These are phyloP conservation scores for Clonostachys solani DNA, from an alignment of 2,329 filamentous ascomycete species.

Conservation along the genomic window DNA sequence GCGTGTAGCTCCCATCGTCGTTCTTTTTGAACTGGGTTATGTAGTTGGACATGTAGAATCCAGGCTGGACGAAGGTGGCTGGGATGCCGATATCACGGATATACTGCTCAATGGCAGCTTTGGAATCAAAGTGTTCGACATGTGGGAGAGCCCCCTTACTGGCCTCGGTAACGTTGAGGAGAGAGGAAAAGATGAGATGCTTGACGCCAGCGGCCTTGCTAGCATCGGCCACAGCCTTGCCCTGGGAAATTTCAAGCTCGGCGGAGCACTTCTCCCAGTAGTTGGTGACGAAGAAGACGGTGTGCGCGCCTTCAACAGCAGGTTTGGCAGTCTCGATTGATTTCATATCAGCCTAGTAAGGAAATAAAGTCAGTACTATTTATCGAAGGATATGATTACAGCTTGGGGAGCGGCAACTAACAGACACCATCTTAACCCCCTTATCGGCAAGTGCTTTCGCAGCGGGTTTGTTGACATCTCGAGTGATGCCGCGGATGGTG, in stretches of 20 bases:
- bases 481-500: constrained; percentile 40
- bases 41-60: constrained; percentile 50
- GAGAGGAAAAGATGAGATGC: constrained; percentile 41
- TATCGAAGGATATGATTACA: neutral
- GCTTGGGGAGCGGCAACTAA: constrained; percentile 7
- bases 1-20: constrained; percentile 18
- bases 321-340: constrained; percentile 23
- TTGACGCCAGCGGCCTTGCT: constrained; percentile 35
- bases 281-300: constrained; percentile 35
- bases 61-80: constrained; percentile 46
- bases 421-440: constrained; percentile 36
- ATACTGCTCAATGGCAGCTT: constrained; percentile 52
- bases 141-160: constrained; percentile 27
- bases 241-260: constrained; percentile 32
- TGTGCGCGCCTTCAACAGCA: constrained; percentile 33
- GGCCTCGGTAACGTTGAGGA: constrained; percentile 29
- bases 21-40: constrained; percentile 17
- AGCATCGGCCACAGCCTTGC: constrained; percentile 40
- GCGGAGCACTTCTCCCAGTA: constrained; percentile 26
- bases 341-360: constrained; percentile 32
- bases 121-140: constrained; percentile 50
- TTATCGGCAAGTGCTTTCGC: constrained; percentile 28
- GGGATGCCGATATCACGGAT: constrained; percentile 44
- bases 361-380: neutral
- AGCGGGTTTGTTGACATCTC: constrained; percentile 31